Percentiles rank a stretch among this genome's conserved stretches.
These are phyloP conservation scores for Aspergillus cavernicola DNA, from an alignment of 495 filamentous ascomycete species.

Conservation along the genomic window DNA sequence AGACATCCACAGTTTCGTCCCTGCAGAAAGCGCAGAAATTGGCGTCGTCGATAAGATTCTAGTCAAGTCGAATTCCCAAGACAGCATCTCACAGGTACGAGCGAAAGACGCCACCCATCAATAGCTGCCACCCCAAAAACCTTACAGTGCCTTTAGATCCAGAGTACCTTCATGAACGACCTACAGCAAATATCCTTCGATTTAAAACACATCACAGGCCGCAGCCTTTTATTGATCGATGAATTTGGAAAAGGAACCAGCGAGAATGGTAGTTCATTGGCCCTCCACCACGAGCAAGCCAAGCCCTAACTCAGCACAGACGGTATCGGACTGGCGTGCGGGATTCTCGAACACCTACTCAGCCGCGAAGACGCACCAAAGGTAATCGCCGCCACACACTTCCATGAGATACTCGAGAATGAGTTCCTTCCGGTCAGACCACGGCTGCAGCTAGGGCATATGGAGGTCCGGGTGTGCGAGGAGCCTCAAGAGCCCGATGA, in stretches of 20 bases:
- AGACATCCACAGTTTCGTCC: slow-evolving; percentile 64
- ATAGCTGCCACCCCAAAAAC: too few relatives aligned
- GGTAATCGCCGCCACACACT: slow-evolving; percentile 86
- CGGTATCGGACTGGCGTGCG: slow-evolving; percentile 82
- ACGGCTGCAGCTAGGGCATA: slow-evolving; percentile 68
- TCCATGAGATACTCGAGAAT: slow-evolving; percentile 87
- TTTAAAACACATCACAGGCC: slow-evolving; percentile 70
- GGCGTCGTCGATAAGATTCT: slow-evolving; percentile 92
- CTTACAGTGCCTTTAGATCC: too few relatives aligned
- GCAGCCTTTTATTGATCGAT: slow-evolving; percentile 81
- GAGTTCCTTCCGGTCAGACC: slow-evolving; percentile 58
- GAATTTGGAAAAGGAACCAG: slow-evolving; percentile 97
- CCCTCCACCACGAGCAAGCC: neutral
- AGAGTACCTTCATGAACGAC: slow-evolving; percentile 93
- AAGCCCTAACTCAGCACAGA: slow-evolving; percentile 38
- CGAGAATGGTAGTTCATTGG: slow-evolving; percentile 43
- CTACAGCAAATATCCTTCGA: slow-evolving; percentile 82
- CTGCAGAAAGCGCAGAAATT: slow-evolving; percentile 71
- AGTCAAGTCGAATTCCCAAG: slow-evolving; percentile 80
- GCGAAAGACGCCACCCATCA: neutral
- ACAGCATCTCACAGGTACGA: slow-evolving; percentile 69
- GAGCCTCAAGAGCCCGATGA: slow-evolving; percentile 57
- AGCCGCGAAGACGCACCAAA: slow-evolving; percentile 62
- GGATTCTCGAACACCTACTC: slow-evolving; percentile 75
- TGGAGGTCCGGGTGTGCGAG: slow-evolving; percentile 76